Conservation (phyloP, 2,329 filamentous ascomycete genomes). For the Grosmannia serpens region DNA sequence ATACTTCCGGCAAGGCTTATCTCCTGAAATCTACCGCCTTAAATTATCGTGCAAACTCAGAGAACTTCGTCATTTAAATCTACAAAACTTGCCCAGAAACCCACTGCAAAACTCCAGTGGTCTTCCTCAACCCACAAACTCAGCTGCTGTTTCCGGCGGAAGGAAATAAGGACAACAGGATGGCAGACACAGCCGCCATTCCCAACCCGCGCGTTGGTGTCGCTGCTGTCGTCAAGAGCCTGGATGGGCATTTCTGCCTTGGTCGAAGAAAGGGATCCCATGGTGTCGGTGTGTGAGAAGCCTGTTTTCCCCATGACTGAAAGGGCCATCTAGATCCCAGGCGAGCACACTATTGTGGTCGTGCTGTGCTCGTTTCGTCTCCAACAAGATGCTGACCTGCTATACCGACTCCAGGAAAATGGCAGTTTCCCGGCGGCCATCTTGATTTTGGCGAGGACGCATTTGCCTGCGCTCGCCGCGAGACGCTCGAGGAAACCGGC, state of each 20-base stretch:
- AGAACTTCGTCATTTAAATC: too few relatives aligned
- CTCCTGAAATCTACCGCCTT: too few relatives aligned
- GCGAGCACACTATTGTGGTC: not conserved
- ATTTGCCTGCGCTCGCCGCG: constrained; percentile 51
- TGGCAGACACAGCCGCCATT: not conserved
- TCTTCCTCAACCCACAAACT: too few relatives aligned
- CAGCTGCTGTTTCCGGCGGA: not conserved
- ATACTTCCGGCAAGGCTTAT: not conserved
- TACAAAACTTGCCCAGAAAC: too few relatives aligned
- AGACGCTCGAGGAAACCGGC: constrained; percentile 60
- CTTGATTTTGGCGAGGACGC: constrained; percentile 58
- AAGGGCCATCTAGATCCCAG: not conserved
- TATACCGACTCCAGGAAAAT: constrained; percentile 18
- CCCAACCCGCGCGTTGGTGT: constrained; percentile 32
- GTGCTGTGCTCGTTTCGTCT: not conserved
- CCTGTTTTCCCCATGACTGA: not conserved
- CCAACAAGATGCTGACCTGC: not conserved
- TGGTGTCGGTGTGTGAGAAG: constrained; percentile 29
- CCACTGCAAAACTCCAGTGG: too few relatives aligned
- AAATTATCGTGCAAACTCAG: too few relatives aligned
- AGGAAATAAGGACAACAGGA: not conserved
- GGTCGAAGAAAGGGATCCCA: constrained; percentile 37
- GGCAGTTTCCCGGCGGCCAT: constrained; percentile 64
- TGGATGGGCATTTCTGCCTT: constrained; percentile 31
- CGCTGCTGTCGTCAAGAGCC: constrained; percentile 31